Evolutionary conservation across 805 yeast species (phyloP).

Genomic region (Monosporozyma aquatica): DNA sequence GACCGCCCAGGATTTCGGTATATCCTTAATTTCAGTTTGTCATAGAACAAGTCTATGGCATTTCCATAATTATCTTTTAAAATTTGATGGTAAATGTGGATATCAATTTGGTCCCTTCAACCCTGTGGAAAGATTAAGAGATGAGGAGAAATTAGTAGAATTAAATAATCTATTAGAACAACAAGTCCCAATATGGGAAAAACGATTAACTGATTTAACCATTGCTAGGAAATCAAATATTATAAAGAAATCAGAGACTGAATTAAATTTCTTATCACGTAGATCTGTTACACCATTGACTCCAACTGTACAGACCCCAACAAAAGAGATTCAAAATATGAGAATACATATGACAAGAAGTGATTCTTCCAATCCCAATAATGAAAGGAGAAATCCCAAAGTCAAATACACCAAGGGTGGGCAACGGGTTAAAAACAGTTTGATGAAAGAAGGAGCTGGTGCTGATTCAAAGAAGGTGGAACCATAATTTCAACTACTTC

Average conservation of each 20-base stretch:
- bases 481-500: too few relatives aligned
- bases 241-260: constrained; percentile 25
- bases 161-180: constrained; percentile 60
- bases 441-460: background rate
- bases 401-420: background rate
- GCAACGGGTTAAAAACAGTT: background rate
- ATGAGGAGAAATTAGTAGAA: constrained; percentile 68
- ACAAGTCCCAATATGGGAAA: constrained; percentile 56
- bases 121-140: constrained; percentile 59
- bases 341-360: background rate
- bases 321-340: background rate
- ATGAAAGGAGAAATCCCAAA: background rate
- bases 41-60: constrained; percentile 91
- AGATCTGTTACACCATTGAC: background rate
- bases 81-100: constrained; percentile 78
- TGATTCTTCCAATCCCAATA: background rate
- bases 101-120: constrained; percentile 55
- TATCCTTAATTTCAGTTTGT: constrained; percentile 81
- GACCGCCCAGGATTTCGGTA: constrained; percentile 69
- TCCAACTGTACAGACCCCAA: background rate
- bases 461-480: too few relatives aligned
- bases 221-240: constrained; percentile 37
- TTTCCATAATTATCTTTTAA: constrained; percentile 73
- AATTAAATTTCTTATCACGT: constrained; percentile 11
- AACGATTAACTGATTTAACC: constrained; percentile 55